Conservation (phyloP, 768 basidiomycete species). For the Erythrobasidium yunnanense region DNA sequence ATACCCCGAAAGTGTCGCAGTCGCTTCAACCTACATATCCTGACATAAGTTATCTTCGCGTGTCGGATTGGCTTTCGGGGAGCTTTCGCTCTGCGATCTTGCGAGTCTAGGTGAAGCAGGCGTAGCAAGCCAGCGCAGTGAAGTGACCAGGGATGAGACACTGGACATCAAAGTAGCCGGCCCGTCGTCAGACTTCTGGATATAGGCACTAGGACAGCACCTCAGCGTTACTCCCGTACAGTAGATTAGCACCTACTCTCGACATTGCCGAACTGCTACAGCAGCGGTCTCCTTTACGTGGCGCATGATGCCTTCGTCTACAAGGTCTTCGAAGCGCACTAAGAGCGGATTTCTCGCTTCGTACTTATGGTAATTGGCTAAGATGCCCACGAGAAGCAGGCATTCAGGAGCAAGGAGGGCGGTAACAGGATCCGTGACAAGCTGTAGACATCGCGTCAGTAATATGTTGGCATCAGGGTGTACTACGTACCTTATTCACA, state of each 20-base stretch:
- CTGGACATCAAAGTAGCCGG: slow-evolving; percentile 30
- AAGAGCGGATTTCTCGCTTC: slow-evolving; percentile 34
- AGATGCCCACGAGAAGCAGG: slow-evolving; percentile 30
- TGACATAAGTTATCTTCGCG: no score
- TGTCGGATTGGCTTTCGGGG: neutral
- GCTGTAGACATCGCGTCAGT: slow-evolving; percentile 6
- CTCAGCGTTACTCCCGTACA: neutral
- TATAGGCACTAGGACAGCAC: slow-evolving; percentile 23
- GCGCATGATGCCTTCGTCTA: slow-evolving; percentile 34
- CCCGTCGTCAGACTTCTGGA: slow-evolving; percentile 31
- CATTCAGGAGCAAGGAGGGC: slow-evolving; percentile 27
- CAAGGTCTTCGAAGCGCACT: slow-evolving; percentile 36
- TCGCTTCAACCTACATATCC: no score
- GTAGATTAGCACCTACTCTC: slow-evolving; percentile 16
- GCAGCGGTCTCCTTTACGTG: neutral
- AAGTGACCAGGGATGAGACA: slow-evolving; percentile 30
- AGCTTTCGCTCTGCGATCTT: neutral
- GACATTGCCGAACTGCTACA: neutral
- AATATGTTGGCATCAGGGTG: slow-evolving; percentile 4
- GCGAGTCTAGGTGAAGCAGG: neutral
- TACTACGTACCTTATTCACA: slow-evolving; percentile 30
- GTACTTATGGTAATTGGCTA: slow-evolving; percentile 33
- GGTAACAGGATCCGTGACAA: slow-evolving; percentile 20
- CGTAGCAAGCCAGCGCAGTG: slow-evolving; percentile 12
- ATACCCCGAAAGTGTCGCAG: no score